Base-by-base conservation (phyloP, 192 early-diverging fungal species). In the Linnemannia zychae region DNA sequence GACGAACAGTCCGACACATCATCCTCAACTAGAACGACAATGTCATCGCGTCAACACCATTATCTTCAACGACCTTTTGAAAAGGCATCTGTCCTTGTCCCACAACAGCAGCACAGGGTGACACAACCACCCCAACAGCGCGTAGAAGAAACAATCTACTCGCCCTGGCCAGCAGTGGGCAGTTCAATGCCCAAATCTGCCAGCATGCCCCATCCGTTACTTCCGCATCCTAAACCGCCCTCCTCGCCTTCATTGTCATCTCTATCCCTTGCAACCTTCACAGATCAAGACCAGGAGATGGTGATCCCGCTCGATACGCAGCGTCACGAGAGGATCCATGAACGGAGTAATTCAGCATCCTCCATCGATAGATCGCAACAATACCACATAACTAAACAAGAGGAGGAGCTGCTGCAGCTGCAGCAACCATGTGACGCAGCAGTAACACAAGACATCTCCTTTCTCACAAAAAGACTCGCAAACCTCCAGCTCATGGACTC, bases 401-500 rank as follows among this genome's bases (percentile, higher is more conserved):
- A 24, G 3, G 71, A 24, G 6, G 33, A 72, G 3, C 36, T 34
- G 0, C 18, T 34, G 11, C 71, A 72, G 13, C 37, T 72, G 71
- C 36, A 40, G 40, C 40, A 44, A 44, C 40, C 3, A 44, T 36
- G 13, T 65, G 63, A 65, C n/a, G 65, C 15, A 24, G n/a, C 47
- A 6, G 71, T 33, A 2, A 50, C 71, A 31, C 67, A 76, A 13
- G 78, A 85, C 24, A 67, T 85, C 36, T 75, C 77, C 2, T 33
- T 76, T 28, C n/a, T 85, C 38, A 76, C 83, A 36, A 85, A 72
- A 24, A 50, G 83, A 9, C 50, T 85, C 6, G 77, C 83, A 6
- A 85, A 85, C 37, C 37, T 85, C n/a, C 69, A 72, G 49, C 20
- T 79, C 38, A 85, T 85, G 74, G 83, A 85, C 38, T 53, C 74